phyloP scores from a whole-genome alignment of 805 yeast genomes.

The Starmerella bombicola region DNA sequence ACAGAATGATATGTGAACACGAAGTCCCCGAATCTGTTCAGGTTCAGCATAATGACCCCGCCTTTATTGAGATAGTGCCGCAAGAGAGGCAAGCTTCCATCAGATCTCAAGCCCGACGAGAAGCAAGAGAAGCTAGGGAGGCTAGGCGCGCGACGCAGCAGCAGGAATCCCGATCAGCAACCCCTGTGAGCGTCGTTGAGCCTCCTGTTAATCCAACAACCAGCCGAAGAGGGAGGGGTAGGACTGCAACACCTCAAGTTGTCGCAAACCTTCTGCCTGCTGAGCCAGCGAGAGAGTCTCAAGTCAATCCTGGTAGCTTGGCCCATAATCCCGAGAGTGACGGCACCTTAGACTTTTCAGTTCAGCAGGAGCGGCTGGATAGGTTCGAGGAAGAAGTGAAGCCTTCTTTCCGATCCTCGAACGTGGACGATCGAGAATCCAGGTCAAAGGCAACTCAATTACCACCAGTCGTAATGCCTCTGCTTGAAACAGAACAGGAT shows the following conservation, averaged over 20 bases:
- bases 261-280: background rate
- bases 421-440: too few species aligned
- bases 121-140: slow-evolving; percentile 81
- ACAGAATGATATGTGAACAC: slow-evolving; percentile 52
- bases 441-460: too few species aligned
- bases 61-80: slow-evolving; percentile 53
- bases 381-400: too few species aligned
- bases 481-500: background rate
- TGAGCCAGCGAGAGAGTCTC: background rate
- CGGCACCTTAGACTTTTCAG: too few species aligned
- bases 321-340: too few species aligned
- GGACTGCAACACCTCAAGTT: slow-evolving; percentile 13
- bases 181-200: slow-evolving; percentile 9
- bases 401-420: too few species aligned
- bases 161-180: slow-evolving; percentile 18
- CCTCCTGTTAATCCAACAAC: slow-evolving; percentile 1
- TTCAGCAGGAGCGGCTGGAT: too few species aligned
- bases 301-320: too few species aligned
- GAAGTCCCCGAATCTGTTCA: slow-evolving; percentile 76
- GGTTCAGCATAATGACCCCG: slow-evolving; percentile 62
- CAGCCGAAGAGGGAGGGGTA: slow-evolving; percentile 16
- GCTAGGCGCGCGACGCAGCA: slow-evolving; percentile 34
- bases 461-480: background rate
- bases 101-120: slow-evolving; percentile 76
- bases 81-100: slow-evolving; percentile 46